phyloP scores from a whole-genome alignment of 1,139 yeast genomes.

The Magnusiomyces sp. region DNA sequence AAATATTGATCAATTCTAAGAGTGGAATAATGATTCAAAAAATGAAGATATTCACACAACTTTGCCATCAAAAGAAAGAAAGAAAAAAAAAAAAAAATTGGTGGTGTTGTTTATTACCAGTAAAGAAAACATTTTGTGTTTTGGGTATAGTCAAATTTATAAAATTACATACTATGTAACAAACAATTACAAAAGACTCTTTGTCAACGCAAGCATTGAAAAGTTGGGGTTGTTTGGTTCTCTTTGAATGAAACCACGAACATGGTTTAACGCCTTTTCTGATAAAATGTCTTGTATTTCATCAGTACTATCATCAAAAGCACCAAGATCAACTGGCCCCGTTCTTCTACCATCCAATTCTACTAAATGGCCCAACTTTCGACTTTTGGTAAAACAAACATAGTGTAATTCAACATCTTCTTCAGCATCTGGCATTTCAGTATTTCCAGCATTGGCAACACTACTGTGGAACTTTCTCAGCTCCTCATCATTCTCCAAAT shows the following conservation, averaged over 20 bases:
- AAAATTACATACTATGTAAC: background rate
- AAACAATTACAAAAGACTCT: background rate
- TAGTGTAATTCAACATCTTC: conserved; percentile 68
- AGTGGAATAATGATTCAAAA: background rate
- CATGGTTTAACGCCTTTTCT: conserved; percentile 42
- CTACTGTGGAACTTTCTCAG: conserved; percentile 51
- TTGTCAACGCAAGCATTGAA: conserved; percentile 33
- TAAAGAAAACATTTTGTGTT: background rate
- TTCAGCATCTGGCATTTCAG: conserved; percentile 68
- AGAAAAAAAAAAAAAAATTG: background rate
- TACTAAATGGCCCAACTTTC: conserved; percentile 40
- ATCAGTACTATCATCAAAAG: conserved; percentile 32
- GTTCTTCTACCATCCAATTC: conserved; percentile 85
- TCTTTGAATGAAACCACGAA: conserved; percentile 55
- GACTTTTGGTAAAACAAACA: conserved; percentile 57
- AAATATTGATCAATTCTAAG: background rate
- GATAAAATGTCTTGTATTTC: conserved; percentile 55
- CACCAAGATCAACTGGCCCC: conserved; percentile 67
- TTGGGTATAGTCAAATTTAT: too few species aligned
- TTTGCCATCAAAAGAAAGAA: background rate
- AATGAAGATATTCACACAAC: background rate
- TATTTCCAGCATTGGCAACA: conserved; percentile 63
- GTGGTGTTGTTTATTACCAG: background rate
- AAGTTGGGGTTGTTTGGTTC: conserved; percentile 26
- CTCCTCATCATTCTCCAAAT: conserved; percentile 38